These are phyloP conservation scores for Teunomyces tritomae DNA, from an alignment of 805 yeast species.

Conservation along the genomic window DNA sequence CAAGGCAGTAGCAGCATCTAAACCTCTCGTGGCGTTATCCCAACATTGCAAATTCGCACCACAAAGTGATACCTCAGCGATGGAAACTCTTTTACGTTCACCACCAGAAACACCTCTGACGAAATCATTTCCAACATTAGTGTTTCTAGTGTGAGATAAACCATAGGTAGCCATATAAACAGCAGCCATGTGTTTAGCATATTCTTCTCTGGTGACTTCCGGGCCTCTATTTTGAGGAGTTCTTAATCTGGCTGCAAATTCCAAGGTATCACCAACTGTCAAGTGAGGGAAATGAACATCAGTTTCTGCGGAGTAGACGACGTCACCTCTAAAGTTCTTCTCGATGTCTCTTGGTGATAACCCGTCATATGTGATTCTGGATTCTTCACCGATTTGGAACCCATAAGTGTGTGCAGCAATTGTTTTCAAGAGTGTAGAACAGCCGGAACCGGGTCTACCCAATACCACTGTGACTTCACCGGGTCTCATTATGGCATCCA, in stretches of 20 bases:
- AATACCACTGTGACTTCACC: slow-evolving; percentile 42
- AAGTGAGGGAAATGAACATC: slow-evolving; percentile 58
- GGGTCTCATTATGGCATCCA: slow-evolving; percentile 35
- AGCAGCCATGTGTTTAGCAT: slow-evolving; percentile 18
- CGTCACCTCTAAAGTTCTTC: slow-evolving; percentile 35
- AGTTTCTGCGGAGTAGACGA: slow-evolving; percentile 48
- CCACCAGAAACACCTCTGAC: slow-evolving; percentile 82
- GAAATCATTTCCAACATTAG: slow-evolving; percentile 60
- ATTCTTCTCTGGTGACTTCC: slow-evolving; percentile 26
- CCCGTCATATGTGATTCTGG: slow-evolving; percentile 35
- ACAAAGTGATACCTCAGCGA: slow-evolving; percentile 71
- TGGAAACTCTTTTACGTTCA: slow-evolving; percentile 80
- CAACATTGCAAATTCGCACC: slow-evolving; percentile 66
- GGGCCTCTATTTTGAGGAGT: slow-evolving; percentile 38
- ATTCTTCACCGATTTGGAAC: slow-evolving; percentile 31
- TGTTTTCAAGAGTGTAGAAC: slow-evolving; percentile 40
- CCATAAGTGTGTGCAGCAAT: slow-evolving; percentile 39
- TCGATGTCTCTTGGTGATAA: slow-evolving; percentile 26
- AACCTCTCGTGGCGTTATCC: slow-evolving; percentile 85
- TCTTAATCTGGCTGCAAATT: slow-evolving; percentile 53
- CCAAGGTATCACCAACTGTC: slow-evolving; percentile 54
- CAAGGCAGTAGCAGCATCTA: slow-evolving; percentile 80
- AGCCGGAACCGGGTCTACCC: slow-evolving; percentile 44
- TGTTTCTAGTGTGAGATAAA: slow-evolving; percentile 55
- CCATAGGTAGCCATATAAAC: slow-evolving; percentile 40